phyloP scores from a whole-genome alignment of 139 green algal species.

The Coccomyxa sp. region DNA sequence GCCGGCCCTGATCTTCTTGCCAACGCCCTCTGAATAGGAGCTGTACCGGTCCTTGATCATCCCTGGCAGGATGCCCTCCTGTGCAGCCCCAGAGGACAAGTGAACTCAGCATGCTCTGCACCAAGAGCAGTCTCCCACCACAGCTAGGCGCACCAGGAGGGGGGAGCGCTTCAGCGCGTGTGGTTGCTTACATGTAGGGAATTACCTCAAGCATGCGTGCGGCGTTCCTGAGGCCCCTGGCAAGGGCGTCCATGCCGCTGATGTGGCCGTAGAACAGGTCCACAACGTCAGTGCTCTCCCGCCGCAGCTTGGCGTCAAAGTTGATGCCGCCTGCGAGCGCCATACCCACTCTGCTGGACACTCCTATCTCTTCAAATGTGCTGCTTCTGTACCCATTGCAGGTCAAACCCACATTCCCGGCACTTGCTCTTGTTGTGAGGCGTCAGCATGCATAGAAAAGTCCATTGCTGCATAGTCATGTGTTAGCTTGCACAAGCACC shows the following conservation, averaged over 20 bases:
- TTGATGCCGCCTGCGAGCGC: constrained; percentile 53
- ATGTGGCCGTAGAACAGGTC: constrained; percentile 71
- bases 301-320: constrained; percentile 74
- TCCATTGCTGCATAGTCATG: too few species aligned
- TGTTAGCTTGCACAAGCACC: too few species aligned
- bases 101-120: not conserved
- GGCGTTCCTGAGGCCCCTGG: constrained; percentile 57
- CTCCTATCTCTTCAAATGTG: not conserved
- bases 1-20: constrained; percentile 27
- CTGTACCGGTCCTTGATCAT: constrained; percentile 7
- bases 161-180: too few species aligned
- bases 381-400: too few species aligned
- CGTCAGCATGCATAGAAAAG: too few species aligned
- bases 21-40: not conserved
- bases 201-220: constrained; percentile 36
- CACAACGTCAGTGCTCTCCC: constrained; percentile 46
- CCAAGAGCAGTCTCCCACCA: too few species aligned
- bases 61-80: constrained; percentile 20
- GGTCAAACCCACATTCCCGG: too few species aligned
- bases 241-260: constrained; percentile 63
- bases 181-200: not conserved
- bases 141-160: too few species aligned
- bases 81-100: not conserved
- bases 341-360: not conserved
- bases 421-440: too few species aligned